Percentiles rank a stretch among this genome's conserved stretches.
These are phyloP conservation scores for Tetrastigma voinierianum DNA, from an alignment of 164 flowering plant genomes.

Conservation along the genomic window DNA sequence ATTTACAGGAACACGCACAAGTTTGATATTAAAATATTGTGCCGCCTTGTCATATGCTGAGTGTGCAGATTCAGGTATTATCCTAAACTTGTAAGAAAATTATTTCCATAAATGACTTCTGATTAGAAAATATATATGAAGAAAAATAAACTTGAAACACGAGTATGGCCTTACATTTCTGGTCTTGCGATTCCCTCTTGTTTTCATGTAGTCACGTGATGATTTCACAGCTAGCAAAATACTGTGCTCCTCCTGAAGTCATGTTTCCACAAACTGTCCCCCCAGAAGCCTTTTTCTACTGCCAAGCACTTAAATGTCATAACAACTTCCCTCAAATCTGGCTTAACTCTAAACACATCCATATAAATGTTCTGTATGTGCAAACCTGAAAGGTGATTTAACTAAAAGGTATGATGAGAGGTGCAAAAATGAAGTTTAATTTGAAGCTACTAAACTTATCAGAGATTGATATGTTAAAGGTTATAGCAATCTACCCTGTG, in stretches of 20 bases:
- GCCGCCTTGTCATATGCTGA: slow-evolving; percentile 99
- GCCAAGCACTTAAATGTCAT: slow-evolving; percentile 93
- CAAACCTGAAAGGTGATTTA: slow-evolving; percentile 61
- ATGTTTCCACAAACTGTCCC: slow-evolving; percentile 96
- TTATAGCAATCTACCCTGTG: neutral
- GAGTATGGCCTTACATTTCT: slow-evolving; percentile 60
- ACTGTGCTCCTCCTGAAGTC: slow-evolving; percentile 99
- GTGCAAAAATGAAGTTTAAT: neutral
- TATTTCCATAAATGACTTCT: slow-evolving; percentile 1
- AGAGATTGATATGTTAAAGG: no score
- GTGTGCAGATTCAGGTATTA: slow-evolving; percentile 96
- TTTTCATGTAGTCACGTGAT: slow-evolving; percentile 92
- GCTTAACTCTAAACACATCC: slow-evolving; percentile 90
- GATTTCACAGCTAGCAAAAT: slow-evolving; percentile 88
- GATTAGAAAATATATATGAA: neutral
- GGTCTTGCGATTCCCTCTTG: slow-evolving; percentile 74
- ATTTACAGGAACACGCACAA: slow-evolving; percentile 89
- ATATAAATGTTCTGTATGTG: slow-evolving; percentile 96
- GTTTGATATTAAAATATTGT: slow-evolving; percentile 89
- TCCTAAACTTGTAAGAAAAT: slow-evolving; percentile 44
- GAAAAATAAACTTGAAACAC: neutral
- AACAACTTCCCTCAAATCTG: slow-evolving; percentile 87
- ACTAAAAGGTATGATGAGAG: slow-evolving; percentile 1
- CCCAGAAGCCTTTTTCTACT: slow-evolving; percentile 76
- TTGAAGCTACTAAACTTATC: neutral